Percentiles rank a stretch among this genome's conserved stretches.
Conservation (phyloP, 805 yeast species). For the Hanseniaspora vineae region DNA sequence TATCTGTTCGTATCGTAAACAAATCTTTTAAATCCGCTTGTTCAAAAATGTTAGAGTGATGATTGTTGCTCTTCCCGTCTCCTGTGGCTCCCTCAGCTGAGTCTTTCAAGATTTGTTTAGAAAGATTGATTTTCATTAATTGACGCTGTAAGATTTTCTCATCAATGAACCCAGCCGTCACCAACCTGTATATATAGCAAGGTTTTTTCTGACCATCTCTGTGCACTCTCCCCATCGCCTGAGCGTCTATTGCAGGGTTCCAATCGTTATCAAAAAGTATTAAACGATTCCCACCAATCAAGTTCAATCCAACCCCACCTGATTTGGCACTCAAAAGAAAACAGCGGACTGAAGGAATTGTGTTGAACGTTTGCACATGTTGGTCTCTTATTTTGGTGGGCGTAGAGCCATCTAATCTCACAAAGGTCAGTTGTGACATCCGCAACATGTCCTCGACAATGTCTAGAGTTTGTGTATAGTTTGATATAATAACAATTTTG, state of each 20-base stretch:
- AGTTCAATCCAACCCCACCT: slow-evolving; percentile 87
- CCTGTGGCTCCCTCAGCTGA: slow-evolving; percentile 5
- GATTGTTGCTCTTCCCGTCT: slow-evolving; percentile 29
- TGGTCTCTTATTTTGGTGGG: slow-evolving; percentile 51
- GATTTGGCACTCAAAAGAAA: slow-evolving; percentile 79
- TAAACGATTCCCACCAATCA: slow-evolving; percentile 80
- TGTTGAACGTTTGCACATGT: slow-evolving; percentile 60
- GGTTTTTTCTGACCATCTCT: slow-evolving; percentile 82
- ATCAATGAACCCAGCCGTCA: slow-evolving; percentile 84
- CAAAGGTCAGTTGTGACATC: slow-evolving; percentile 35
- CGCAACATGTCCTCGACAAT: slow-evolving; percentile 46
- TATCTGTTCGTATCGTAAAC: slow-evolving; percentile 42
- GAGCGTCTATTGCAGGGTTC: slow-evolving; percentile 89
- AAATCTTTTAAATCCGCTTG: slow-evolving; percentile 58
- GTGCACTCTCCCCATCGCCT: slow-evolving; percentile 92
- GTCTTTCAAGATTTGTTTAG: slow-evolving; percentile 52
- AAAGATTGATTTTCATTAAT: slow-evolving; percentile 65
- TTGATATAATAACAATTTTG: slow-evolving; percentile 87
- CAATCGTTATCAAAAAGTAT: slow-evolving; percentile 88
- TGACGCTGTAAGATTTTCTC: slow-evolving; percentile 92
- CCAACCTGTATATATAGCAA: slow-evolving; percentile 66
- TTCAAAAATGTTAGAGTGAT: slow-evolving; percentile 45
- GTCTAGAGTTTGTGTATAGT: slow-evolving; percentile 90
- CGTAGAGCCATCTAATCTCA: slow-evolving; percentile 76
- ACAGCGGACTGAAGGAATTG: slow-evolving; percentile 18